These are phyloP conservation scores for Blastobotrys parvus DNA, from an alignment of 805 yeast species.

Conservation along the genomic window DNA sequence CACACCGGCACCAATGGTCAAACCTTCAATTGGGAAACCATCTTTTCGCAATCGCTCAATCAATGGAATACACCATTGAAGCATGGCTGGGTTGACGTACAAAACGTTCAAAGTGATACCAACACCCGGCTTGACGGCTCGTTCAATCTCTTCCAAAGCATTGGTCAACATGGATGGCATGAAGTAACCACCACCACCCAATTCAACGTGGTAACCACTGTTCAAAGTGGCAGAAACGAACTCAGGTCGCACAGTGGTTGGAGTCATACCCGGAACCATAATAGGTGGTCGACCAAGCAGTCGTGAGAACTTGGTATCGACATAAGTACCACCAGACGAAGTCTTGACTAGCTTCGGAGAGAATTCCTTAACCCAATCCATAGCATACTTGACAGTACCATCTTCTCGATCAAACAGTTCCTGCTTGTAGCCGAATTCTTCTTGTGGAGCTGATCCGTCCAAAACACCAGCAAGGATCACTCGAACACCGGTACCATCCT, in stretches of 20 bases:
- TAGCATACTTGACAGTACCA: constrained; percentile 65
- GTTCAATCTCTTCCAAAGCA: constrained; percentile 70
- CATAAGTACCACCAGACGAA: constrained; percentile 55
- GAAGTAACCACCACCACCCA: constrained; percentile 99
- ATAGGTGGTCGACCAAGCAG: constrained; percentile 91
- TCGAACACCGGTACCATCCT: constrained; percentile 97
- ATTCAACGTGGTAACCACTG: constrained; percentile 95
- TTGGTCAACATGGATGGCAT: constrained; percentile 56
- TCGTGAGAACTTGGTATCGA: constrained; percentile 90
- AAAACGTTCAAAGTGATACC: constrained; percentile 89
- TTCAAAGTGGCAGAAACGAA: constrained; percentile 90
- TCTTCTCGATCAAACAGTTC: constrained; percentile 74
- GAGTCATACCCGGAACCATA: constrained; percentile 99
- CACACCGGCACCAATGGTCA: constrained; percentile 99
- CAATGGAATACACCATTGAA: constrained; percentile 98
- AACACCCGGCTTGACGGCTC: constrained; percentile 67
- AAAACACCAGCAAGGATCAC: constrained; percentile 88
- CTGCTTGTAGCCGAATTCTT: constrained; percentile 92
- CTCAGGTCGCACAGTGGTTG: constrained; percentile 90
- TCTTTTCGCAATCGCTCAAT: constrained; percentile 78
- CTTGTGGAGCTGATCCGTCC: constrained; percentile 56
- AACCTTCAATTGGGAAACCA: constrained; percentile 93
- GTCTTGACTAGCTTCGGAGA: constrained; percentile 81
- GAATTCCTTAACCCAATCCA: constrained; percentile 84
- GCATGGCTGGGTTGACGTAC: constrained; percentile 94